Base-by-base conservation (phyloP, 2,329 filamentous ascomycete species). In the Xylariaceae sp. region DNA sequence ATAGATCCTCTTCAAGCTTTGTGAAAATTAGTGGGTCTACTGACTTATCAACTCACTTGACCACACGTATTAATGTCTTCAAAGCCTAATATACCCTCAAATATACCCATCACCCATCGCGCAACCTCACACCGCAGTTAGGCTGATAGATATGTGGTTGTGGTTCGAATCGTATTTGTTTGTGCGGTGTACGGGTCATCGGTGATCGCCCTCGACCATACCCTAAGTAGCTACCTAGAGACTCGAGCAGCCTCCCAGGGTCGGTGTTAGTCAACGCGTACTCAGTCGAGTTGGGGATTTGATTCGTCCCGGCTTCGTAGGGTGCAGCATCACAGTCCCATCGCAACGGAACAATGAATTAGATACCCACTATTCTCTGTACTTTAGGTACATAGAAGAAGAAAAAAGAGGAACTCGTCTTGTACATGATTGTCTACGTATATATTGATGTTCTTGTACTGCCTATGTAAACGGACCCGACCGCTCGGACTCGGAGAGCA, bases 381-480 rank as follows among this genome's bases (percentile, higher is more conserved):
- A 37, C 14, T 12, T 37, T 37, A 26, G 23, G 5, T 37, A 4
- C 32, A 37, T 5, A 29, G 26, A 29, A 10, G 6, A 37, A 37
- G 5, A 14, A 37, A 12, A 37, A 37, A 37, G 14, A 37, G 14
- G 14, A 37, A 37, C 32, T 37, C 32, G 32, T 37, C 14, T 37
- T 37, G 32, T 26, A 26, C 23, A 26, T 4, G 9, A 26, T 9
- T 26, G 23, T 16, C 32, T 10, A 37, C 12, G 6, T 10, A 7
- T 37, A 7, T 37, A 37, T 10, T 37, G 14, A 5, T 23, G 7
- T 9, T 26, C 23, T 26, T 4, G 4, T 26, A 26, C 23, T 26
- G 4, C 9, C 46, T 52, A 37, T 44, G 26, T 44, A 49, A 44
- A 20, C 50, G 56, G 56, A 52, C 46, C 45, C 42, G 44, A 56